A percentile compares a stretch with the other conserved stretches of the same genome.
phyloP scores from a whole-genome alignment of 805 yeast genomes.

The Cyberlindnera subsufficiens region DNA sequence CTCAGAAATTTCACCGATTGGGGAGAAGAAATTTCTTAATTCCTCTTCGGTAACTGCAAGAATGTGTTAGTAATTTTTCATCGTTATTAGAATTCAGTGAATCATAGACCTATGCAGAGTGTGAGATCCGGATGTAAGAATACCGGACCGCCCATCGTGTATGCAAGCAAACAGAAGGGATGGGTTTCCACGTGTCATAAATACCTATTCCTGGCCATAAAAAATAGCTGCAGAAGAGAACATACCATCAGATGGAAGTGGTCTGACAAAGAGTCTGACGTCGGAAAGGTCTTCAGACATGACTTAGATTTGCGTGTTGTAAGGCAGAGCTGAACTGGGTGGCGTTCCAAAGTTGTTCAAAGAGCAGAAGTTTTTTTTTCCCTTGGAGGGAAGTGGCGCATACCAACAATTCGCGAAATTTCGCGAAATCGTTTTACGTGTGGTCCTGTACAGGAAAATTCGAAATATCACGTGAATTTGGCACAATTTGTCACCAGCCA shows the following conservation, averaged over 20 bases:
- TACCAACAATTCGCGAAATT: too few species aligned
- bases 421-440: too few species aligned
- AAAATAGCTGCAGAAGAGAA: conserved; percentile 1
- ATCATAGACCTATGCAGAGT: too few species aligned
- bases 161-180: too few species aligned
- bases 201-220: neutral
- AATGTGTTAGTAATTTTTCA: conserved; percentile 6
- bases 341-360: neutral
- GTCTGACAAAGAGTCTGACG: conserved; percentile 54
- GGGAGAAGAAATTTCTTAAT: conserved; percentile 61
- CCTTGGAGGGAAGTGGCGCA: neutral
- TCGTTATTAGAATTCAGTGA: neutral
- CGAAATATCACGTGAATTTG: too few species aligned
- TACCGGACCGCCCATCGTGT: too few species aligned
- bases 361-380: neutral
- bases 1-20: conserved; percentile 62
- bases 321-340: neutral
- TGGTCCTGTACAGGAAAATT: too few species aligned
- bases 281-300: conserved; percentile 29
- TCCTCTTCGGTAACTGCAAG: conserved; percentile 42
- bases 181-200: too few species aligned
- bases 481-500: too few species aligned
- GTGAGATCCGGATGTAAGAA: too few species aligned
- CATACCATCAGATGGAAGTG: conserved; percentile 48
- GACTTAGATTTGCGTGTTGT: neutral